Percentiles rank a stretch among this genome's conserved stretches.
These are phyloP conservation scores for Psidium friedrichsthalianum DNA, from an alignment of 345 rosid species.

Conservation along the genomic window DNA sequence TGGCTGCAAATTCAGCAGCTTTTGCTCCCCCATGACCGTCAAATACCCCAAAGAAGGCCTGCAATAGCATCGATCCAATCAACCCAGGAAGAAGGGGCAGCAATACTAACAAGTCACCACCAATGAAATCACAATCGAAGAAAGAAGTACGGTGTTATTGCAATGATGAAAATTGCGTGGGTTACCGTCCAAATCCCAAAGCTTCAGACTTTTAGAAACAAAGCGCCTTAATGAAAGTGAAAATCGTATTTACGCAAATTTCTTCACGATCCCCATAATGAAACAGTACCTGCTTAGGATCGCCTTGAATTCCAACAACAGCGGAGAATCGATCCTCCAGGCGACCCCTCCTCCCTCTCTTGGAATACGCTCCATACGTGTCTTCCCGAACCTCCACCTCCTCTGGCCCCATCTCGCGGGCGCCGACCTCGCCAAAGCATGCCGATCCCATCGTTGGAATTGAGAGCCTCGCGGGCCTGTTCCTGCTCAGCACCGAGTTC, in stretches of 20 bases:
- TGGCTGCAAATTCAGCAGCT: constrained; percentile 74
- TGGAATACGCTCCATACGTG: constrained; percentile 32
- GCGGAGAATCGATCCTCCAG: constrained; percentile 41
- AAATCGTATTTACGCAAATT: neutral
- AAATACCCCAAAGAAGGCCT: constrained; percentile 77
- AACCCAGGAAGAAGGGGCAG: neutral
- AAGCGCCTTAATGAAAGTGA: neutral
- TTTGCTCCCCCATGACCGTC: constrained; percentile 87
- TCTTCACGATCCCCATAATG: neutral
- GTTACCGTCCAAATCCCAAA: neutral
- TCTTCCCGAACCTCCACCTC: constrained; percentile 21
- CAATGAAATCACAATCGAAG: neutral
- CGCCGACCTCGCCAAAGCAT: neutral
- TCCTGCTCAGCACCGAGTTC: constrained; percentile 17
- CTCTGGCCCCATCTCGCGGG: constrained; percentile 3
- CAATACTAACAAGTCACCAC: no score
- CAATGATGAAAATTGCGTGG: neutral
- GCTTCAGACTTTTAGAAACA: neutral
- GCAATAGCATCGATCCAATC: neutral
- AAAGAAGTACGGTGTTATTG: neutral
- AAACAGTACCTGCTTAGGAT: constrained; percentile 16
- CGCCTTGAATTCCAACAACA: constrained; percentile 9
- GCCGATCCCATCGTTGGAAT: constrained; percentile 9
- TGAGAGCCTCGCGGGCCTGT: constrained; percentile 27
- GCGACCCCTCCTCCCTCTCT: constrained; percentile 26